Conservation (phyloP, 2,329 filamentous ascomycete genomes). For the Cytospora leucostoma region DNA sequence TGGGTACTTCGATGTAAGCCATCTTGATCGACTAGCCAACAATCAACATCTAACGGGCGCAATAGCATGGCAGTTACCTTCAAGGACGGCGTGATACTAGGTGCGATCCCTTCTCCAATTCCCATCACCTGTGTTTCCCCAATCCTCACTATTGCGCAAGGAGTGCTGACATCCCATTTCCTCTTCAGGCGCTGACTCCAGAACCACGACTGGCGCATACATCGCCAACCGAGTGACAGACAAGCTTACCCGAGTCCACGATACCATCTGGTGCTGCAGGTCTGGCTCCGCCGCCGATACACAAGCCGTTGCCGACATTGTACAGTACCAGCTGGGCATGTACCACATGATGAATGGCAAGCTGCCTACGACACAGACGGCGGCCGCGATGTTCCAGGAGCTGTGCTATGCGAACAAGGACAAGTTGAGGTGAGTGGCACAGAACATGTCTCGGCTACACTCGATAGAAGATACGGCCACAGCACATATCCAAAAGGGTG, state of each 20-base stretch:
- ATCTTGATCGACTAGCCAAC: slow-evolving; percentile 30
- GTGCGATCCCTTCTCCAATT: slow-evolving; percentile 43
- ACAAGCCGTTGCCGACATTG: slow-evolving; percentile 96
- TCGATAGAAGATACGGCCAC: neutral
- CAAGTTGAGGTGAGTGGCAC: slow-evolving; percentile 68
- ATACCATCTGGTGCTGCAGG: slow-evolving; percentile 99
- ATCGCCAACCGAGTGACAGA: slow-evolving; percentile 99
- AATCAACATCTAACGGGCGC: slow-evolving; percentile 33
- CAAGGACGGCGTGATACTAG: slow-evolving; percentile 95
- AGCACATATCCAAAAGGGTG: neutral
- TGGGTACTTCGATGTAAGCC: slow-evolving; percentile 91
- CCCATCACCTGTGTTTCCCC: neutral
- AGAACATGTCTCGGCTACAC: neutral
- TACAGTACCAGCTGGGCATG: slow-evolving; percentile 92
- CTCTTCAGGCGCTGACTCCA: slow-evolving; percentile 77
- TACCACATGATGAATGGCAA: slow-evolving; percentile 90
- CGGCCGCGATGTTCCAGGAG: slow-evolving; percentile 95
- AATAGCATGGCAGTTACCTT: slow-evolving; percentile 97
- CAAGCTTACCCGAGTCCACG: slow-evolving; percentile 97
- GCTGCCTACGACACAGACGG: slow-evolving; percentile 89
- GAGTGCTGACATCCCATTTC: neutral
- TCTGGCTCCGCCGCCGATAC: slow-evolving; percentile 97
- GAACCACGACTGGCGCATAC: slow-evolving; percentile 96
- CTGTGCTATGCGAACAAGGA: slow-evolving; percentile 99
- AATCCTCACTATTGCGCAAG: neutral